Evolutionary conservation across 441 rosid genomes (phyloP), one percentile per base, ranked within the genome.

Genomic region (Geranium incanum): DNA sequence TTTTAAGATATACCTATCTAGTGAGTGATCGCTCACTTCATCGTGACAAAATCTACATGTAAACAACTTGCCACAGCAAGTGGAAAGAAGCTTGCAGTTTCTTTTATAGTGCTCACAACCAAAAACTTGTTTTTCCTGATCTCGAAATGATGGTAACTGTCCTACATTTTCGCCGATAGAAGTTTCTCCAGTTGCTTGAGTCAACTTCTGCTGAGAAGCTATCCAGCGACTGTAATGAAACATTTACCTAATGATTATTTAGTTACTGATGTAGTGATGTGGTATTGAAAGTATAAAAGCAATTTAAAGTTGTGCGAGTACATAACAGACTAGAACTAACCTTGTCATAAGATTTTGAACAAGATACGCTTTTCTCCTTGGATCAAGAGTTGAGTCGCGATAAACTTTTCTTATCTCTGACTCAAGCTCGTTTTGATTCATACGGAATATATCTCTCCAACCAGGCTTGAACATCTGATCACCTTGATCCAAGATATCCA

Each of bases 391-490:
- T 41, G 90, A 83, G 84, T 89, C 95, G 41, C 86, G 83, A 68
- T 88, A 89, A 77, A 89, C 92, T 77, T 86, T 87, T 78, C 92
- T 85, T 70, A 89, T 87, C 83, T 89, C 95, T 38, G 89, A 85
- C 79, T 89, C 95, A 48, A 89, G 91, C 70, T 89, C 95, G 79
- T 83, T 87, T 79, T 95, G 98, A 81, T 95, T 95, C 99, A 95
- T 95, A 75, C 99, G 89, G 80, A 95, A 95, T 68, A 95, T 92
- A 81, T 95, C 97, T 81, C 92, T 95, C 99, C 99, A 95, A 11
- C 99, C 99, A 73, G 98, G 99, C 86, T 95, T 95, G 84, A 95
- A 95, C 60, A 84, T 89, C 62, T 82, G 81, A 77, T 92, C 96
- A 77, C 82, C 83, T 21, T 79, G 86, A 80, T 92, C 96, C 75